Percentiles rank a stretch among this genome's conserved stretches.
Conservation (phyloP, 2,329 filamentous ascomycete genomes). For the Pochonia chlamydosporia region DNA sequence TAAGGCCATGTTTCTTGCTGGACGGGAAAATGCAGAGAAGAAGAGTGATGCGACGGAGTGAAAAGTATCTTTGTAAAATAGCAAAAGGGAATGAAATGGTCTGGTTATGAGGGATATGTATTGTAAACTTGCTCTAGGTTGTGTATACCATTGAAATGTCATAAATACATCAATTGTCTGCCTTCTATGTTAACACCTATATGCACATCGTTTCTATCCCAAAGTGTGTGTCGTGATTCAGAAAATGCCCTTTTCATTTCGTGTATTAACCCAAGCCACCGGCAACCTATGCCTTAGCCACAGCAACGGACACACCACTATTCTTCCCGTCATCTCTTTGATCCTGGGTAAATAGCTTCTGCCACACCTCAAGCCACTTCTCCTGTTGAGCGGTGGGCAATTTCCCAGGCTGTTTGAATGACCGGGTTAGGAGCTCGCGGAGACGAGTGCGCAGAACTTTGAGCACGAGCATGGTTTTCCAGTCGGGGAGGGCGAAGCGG, state of each 20-base stretch:
- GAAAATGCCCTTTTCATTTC: background rate
- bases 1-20: conserved; percentile 46
- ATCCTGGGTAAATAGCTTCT: conserved; percentile 60
- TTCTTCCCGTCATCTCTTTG: conserved; percentile 26
- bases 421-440: conserved; percentile 66
- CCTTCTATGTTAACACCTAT: no score
- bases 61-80: background rate
- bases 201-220: no score
- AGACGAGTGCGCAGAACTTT: conserved; percentile 71
- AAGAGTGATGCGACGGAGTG: conserved; percentile 6
- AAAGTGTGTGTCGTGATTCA: no score
- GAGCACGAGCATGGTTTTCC: conserved; percentile 86
- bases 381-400: conserved; percentile 60
- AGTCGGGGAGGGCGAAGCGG: conserved; percentile 76
- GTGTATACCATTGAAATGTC: no score
- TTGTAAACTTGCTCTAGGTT: no score
- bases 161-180: no score
- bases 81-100: no score
- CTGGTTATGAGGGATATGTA: no score
- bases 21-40: no score
- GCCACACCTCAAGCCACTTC: conserved; percentile 70
- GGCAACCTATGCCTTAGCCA: conserved; percentile 22
- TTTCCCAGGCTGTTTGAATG: conserved; percentile 64
- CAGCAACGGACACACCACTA: conserved; percentile 13
- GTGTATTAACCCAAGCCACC: background rate